phyloP scores from a whole-genome alignment of 805 yeast genomes.

The Ogataea kodamae region DNA sequence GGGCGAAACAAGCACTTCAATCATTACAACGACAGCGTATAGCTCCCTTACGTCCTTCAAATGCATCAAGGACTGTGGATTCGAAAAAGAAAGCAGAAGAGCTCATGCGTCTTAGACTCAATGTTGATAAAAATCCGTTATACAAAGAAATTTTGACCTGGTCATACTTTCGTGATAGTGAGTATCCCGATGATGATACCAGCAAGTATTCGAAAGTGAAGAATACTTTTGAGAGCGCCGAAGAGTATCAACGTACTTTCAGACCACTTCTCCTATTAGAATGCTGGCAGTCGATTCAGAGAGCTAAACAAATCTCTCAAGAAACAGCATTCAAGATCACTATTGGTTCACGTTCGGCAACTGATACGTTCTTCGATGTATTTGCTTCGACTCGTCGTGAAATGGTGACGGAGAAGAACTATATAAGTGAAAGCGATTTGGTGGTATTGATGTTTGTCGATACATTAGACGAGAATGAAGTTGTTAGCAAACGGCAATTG shows the following conservation, averaged over 20 bases:
- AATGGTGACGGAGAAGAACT: constrained; percentile 46
- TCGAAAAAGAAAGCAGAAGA: constrained; percentile 60
- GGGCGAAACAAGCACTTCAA: constrained; percentile 25
- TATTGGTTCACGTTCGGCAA: constrained; percentile 76
- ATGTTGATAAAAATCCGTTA: constrained; percentile 73
- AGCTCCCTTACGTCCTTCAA: constrained; percentile 8
- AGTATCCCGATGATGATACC: constrained; percentile 49
- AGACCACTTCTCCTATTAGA: constrained; percentile 83
- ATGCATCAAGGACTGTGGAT: constrained; percentile 34
- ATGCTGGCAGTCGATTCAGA: constrained; percentile 87
- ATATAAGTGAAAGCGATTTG: constrained; percentile 71
- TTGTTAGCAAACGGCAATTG: constrained; percentile 16
- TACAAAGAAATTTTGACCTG: constrained; percentile 69
- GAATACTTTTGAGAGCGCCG: constrained; percentile 51
- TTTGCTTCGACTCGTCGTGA: constrained; percentile 64
- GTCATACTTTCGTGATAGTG: constrained; percentile 60
- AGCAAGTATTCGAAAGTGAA: constrained; percentile 45
- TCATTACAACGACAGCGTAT: constrained; percentile 24
- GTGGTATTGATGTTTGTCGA: constrained; percentile 58
- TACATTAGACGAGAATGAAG: constrained; percentile 31
- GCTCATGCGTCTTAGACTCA: constrained; percentile 72
- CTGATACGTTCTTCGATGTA: constrained; percentile 85
- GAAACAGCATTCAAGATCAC: constrained; percentile 61
- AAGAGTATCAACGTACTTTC: constrained; percentile 65
- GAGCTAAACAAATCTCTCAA: constrained; percentile 60